These are phyloP conservation scores for Diphasiastrum complanatum DNA, from an alignment of 83 land plant genomes.

Conservation along the genomic window DNA sequence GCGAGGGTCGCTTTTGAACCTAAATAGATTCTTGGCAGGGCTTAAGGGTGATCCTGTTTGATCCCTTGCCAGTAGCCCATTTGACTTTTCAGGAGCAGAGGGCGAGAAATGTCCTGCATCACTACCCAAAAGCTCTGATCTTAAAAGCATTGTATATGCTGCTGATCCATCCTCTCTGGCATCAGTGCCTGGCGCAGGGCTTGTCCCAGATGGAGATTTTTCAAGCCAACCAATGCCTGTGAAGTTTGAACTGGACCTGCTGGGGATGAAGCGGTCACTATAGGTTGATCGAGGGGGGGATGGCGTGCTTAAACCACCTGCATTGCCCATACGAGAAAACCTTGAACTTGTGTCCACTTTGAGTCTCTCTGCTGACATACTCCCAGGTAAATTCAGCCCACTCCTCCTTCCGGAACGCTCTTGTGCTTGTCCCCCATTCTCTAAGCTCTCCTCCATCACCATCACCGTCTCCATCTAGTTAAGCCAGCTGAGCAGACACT, in stretches of 20 bases:
- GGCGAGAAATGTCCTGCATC: conserved; percentile 42
- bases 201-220: conserved; percentile 21
- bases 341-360: too few relatives aligned
- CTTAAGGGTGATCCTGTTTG: conserved; percentile 59
- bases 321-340: too few relatives aligned
- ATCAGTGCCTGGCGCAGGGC: conserved; percentile 21
- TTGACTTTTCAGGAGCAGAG: conserved; percentile 56
- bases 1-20: conserved; percentile 53
- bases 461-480: too few relatives aligned
- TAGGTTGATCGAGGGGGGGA: conserved; percentile 53
- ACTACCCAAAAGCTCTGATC: conserved; percentile 70
- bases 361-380: too few relatives aligned
- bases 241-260: conserved; percentile 76
- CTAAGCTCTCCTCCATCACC: too few relatives aligned
- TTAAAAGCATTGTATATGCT: conserved; percentile 56
- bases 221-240: conserved; percentile 57
- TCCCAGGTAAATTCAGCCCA: too few relatives aligned
- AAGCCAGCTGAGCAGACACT: too few relatives aligned
- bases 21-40: conserved; percentile 65
- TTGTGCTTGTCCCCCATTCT: too few relatives aligned
- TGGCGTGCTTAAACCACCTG: conserved; percentile 37
- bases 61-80: conserved; percentile 23
- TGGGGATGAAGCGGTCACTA: conserved; percentile 91
- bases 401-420: too few relatives aligned
- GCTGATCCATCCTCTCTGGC: conserved; percentile 50